Evolutionary conservation across 1,284 basidiomycete species (phyloP).

Genomic region (Apiotrichum gamsii): DNA sequence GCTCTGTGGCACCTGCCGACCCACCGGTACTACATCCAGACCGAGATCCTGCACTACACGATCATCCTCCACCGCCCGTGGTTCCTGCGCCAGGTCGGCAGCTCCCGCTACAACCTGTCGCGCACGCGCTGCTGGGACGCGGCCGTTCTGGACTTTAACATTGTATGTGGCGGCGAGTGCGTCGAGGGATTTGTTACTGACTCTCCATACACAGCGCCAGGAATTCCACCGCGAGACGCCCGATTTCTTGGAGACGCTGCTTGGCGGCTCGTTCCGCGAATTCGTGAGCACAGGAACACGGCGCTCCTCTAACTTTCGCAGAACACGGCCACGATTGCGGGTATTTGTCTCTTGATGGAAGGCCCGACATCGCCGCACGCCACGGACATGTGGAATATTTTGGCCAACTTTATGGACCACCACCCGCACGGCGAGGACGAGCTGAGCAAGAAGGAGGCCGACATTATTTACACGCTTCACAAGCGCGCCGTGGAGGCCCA

Average conservation of each 20-base stretch:
- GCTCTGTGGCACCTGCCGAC: conserved; percentile 37
- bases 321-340: conserved; percentile 47
- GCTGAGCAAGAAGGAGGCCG: conserved; percentile 39
- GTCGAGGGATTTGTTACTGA: background rate
- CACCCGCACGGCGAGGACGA: conserved; percentile 35
- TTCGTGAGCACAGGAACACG: conserved; percentile 34
- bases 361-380: conserved; percentile 25
- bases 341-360: conserved; percentile 39
- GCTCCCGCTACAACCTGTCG: conserved; percentile 32
- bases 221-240: conserved; percentile 40
- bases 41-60: conserved; percentile 41
- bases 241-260: conserved; percentile 38
- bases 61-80: conserved; percentile 47
- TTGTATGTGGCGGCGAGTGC: conserved; percentile 25
- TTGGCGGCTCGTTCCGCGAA: conserved; percentile 39
- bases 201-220: conserved; percentile 23
- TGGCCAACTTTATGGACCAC: conserved; percentile 38
- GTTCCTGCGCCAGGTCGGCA: conserved; percentile 37
- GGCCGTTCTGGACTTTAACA: conserved; percentile 36
- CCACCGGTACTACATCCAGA: conserved; percentile 45
- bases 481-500: conserved; percentile 29
- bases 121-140: conserved; percentile 41
- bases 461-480: conserved; percentile 41
- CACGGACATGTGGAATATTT: conserved; percentile 36
- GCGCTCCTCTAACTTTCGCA: conserved; percentile 8